Base-by-base conservation (phyloP, 1,139 yeast genomes). In the Scheffersomyces lignicola region DNA sequence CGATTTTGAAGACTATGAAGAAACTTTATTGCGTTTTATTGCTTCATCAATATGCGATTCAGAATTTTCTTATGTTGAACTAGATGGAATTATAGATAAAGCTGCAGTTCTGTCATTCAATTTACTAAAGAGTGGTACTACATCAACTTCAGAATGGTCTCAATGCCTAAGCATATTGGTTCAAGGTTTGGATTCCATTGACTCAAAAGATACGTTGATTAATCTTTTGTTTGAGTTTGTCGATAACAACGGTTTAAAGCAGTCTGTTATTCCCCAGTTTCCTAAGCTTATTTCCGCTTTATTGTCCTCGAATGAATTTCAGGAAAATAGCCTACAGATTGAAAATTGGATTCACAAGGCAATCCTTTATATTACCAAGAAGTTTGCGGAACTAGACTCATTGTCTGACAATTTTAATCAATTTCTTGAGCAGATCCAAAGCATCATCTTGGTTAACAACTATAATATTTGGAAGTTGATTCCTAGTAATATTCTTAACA, bases 281-380 rank as follows among this genome's bases (percentile, higher is more conserved):
- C 23, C 23, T 20, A 8, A 20, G n/a, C 18, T 26, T n/a, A 15
- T 14, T 5, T 26, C 29, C 7, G 18, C n/a, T 14, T 4, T 14
- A 10, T 10, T 16, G 4, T 40, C 60, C 15, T 30, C 25, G 7
- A 25, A 27, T 4, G 22, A 16, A 5, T 16, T 14, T 33, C 10
- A 5, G 16, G 24, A 13, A 28, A 4, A 34, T 31, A 18, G 38
- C 32, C 15, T 32, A 28, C 33, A 28, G 18, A 14, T 41, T 16
- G 33, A 22, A 2, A 30, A 35, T 5, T 77, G 82, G 82, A 35
- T 71, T 18, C 64, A 67, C 39, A 76, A 79, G 44, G 64, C 79
- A 3, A 64, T 75, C 47, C 54, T 84, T 7, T 80, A 74, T 49
- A 65, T 81, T 26, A 84, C 90, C 8, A 82, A 78, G 47, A 65